These are phyloP conservation scores for Trichoderma atroviride DNA, from an alignment of 2,329 filamentous ascomycete species.

Conservation along the genomic window DNA sequence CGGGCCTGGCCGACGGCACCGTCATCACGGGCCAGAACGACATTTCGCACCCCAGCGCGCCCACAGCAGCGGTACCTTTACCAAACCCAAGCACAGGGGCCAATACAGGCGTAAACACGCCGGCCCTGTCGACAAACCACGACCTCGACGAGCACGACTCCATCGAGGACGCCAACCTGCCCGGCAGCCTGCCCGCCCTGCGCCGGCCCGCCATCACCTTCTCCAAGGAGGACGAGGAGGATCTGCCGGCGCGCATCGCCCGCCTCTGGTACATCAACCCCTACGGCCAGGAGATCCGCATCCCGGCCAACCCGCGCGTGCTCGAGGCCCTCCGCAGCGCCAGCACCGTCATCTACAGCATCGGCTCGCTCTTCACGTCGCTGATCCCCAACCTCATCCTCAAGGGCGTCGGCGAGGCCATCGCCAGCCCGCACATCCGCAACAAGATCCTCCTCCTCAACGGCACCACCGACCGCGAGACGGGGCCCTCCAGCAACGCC, in stretches of 20 bases:
- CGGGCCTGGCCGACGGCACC: slow-evolving; percentile 73
- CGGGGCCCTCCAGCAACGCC: slow-evolving; percentile 65
- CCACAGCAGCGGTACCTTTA: slow-evolving; percentile 50
- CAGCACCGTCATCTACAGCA: slow-evolving; percentile 80
- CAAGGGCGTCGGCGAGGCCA: slow-evolving; percentile 67
- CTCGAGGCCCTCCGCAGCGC: slow-evolving; percentile 66
- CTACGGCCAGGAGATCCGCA: slow-evolving; percentile 93
- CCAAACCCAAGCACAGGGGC: slow-evolving; percentile 30
- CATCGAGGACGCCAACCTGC: slow-evolving; percentile 79
- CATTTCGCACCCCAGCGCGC: slow-evolving; percentile 80
- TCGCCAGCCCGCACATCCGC: slow-evolving; percentile 48
- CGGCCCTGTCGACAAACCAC: slow-evolving; percentile 42
- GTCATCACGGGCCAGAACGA: slow-evolving; percentile 89
- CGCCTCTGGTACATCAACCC: slow-evolving; percentile 97
- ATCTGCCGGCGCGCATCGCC: slow-evolving; percentile 75
- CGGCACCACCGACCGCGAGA: slow-evolving; percentile 82
- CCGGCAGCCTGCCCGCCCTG: slow-evolving; percentile 77
- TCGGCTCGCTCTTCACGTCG: slow-evolving; percentile 91
- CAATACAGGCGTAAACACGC: slow-evolving; percentile 35
- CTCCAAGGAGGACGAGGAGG: slow-evolving; percentile 73
- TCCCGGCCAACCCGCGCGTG: slow-evolving; percentile 80
- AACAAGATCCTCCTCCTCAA: slow-evolving; percentile 86
- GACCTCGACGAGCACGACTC: slow-evolving; percentile 61
- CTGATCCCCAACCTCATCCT: slow-evolving; percentile 82
- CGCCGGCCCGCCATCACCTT: slow-evolving; percentile 81